Evolutionary conservation across 2,329 filamentous ascomycete species (phyloP).

Genomic region (Fusarium hostae): DNA sequence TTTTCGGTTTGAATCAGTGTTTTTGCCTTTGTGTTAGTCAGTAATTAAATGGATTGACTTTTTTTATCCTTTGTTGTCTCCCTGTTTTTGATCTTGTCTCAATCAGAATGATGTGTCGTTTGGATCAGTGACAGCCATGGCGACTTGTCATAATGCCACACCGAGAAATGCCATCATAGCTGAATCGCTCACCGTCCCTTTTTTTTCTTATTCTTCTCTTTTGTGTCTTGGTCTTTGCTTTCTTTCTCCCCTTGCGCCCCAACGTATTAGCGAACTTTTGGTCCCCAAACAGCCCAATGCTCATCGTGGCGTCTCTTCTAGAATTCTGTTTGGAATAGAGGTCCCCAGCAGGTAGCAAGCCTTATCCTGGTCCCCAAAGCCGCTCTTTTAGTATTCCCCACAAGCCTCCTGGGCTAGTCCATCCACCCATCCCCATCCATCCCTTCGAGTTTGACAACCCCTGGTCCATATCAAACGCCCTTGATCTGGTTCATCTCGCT

Average conservation of each 20-base stretch:
- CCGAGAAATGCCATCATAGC: slow-evolving; percentile 35
- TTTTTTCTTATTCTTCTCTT: background rate
- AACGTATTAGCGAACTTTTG: slow-evolving; percentile 18
- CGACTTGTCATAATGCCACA: slow-evolving; percentile 39
- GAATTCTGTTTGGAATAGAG: slow-evolving; percentile 44
- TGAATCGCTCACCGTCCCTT: slow-evolving; percentile 36
- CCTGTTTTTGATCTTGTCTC: slow-evolving; percentile 32
- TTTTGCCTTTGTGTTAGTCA: slow-evolving; percentile 16
- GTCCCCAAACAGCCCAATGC: slow-evolving; percentile 14
- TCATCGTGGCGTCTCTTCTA: slow-evolving; percentile 42
- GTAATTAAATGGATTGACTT: background rate
- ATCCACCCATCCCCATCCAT: slow-evolving; percentile 25
- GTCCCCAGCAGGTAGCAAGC: slow-evolving; percentile 34
- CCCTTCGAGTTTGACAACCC: slow-evolving; percentile 34
- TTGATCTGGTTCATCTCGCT: slow-evolving; percentile 41
- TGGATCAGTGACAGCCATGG: slow-evolving; percentile 14
- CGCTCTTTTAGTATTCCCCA: slow-evolving; percentile 40
- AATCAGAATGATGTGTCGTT: slow-evolving; percentile 32
- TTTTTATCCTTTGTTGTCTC: slow-evolving; percentile 19
- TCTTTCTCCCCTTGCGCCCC: slow-evolving; percentile 20
- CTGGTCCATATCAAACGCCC: slow-evolving; percentile 40
- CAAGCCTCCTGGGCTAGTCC: slow-evolving; percentile 25
- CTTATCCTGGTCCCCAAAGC: slow-evolving; percentile 32
- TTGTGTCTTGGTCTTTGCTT: slow-evolving; percentile 12
- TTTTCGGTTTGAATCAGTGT: slow-evolving; percentile 26